These are phyloP conservation scores for Populus davidiana DNA, from an alignment of 345 rosid species.

Conservation along the genomic window DNA sequence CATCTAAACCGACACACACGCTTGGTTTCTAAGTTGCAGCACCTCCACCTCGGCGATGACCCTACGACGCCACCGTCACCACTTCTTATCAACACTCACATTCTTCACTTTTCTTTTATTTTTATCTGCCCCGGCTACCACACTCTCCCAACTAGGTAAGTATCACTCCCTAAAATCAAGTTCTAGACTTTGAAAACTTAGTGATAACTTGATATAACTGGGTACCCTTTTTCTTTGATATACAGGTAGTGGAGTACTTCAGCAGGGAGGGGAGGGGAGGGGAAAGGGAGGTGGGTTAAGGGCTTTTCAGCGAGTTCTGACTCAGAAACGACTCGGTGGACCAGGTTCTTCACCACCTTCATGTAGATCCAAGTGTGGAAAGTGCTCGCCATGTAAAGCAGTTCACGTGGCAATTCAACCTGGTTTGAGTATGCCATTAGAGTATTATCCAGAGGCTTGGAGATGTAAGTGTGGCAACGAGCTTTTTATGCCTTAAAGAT, in stretches of 20 bases:
- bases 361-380: slow-evolving; percentile 84
- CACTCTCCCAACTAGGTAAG: slow-evolving; percentile 38
- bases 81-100: slow-evolving; percentile 30
- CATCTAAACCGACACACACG: neutral
- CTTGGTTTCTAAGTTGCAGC: neutral
- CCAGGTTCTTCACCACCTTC: slow-evolving; percentile 79
- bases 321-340: slow-evolving; percentile 49
- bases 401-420: slow-evolving; percentile 91
- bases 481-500: slow-evolving; percentile 67
- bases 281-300: slow-evolving; percentile 26
- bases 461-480: slow-evolving; percentile 87
- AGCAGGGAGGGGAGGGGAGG: slow-evolving; percentile 30
- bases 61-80: slow-evolving; percentile 37
- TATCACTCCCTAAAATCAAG: neutral
- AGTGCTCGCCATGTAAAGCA: slow-evolving; percentile 72
- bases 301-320: slow-evolving; percentile 19
- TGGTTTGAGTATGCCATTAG: slow-evolving; percentile 58
- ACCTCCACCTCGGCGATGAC: slow-evolving; percentile 48
- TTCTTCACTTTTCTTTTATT: slow-evolving; percentile 58
- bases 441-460: slow-evolving; percentile 99
- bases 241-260: slow-evolving; percentile 28
- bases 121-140: slow-evolving; percentile 34
- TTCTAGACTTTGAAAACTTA: neutral
- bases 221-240: neutral
- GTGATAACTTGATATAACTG: neutral